Evolutionary conservation across 2,329 filamentous ascomycete species (phyloP).

Genomic region (Remersonia thermophila): DNA sequence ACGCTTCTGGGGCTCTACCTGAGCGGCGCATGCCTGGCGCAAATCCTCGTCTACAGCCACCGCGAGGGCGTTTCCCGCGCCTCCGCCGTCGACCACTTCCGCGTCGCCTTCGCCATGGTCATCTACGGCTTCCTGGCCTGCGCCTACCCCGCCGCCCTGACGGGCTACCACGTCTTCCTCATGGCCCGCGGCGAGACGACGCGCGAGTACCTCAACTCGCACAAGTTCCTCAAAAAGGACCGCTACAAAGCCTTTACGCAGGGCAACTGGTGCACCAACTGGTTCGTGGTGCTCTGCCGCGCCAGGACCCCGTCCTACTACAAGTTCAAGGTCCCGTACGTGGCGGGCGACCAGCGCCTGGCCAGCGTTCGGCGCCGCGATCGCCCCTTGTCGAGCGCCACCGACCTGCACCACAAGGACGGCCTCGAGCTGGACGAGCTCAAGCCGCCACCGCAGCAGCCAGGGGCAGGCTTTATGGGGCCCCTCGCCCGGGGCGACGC

Average conservation of each 20-base stretch:
- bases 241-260: conserved; percentile 85
- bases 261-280: conserved; percentile 62
- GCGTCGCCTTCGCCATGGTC: conserved; percentile 77
- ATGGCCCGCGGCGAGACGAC: conserved; percentile 89
- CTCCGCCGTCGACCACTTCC: conserved; percentile 54
- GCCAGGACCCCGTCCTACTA: conserved; percentile 83
- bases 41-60: conserved; percentile 61
- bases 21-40: conserved; percentile 64
- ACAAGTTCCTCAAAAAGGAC: conserved; percentile 88
- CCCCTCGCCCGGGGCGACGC: conserved; percentile 32
- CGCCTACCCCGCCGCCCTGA: conserved; percentile 72
- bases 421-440: conserved; percentile 65
- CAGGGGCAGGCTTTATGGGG: conserved; percentile 37
- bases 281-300: conserved; percentile 66
- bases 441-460: conserved; percentile 23
- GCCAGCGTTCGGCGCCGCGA: conserved; percentile 33
- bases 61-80: conserved; percentile 55
- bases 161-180: conserved; percentile 82
- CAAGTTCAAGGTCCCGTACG: conserved; percentile 66
- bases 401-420: conserved; percentile 30
- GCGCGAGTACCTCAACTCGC: conserved; percentile 86
- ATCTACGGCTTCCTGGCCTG: conserved; percentile 66
- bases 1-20: conserved; percentile 67
- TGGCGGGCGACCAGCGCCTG: conserved; percentile 75
- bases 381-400: not conserved